A percentile compares a stretch with the other conserved stretches of the same genome.
Evolutionary conservation across 129 eudicot genomes (phyloP).

Genomic region (Escallonia herrerae): DNA sequence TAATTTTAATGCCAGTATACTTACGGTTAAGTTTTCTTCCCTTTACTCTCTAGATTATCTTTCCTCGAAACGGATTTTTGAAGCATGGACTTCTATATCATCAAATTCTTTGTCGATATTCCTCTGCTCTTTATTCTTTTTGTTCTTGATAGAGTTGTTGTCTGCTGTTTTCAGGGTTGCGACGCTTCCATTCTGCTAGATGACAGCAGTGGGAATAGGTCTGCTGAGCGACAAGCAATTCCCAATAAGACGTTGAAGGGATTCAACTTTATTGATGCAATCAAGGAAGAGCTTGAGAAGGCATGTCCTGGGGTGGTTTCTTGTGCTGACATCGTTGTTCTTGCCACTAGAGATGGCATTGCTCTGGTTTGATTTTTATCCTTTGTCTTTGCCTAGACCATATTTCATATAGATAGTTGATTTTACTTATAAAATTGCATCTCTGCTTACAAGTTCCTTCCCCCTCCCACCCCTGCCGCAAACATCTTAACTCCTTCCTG

Average conservation of each 20-base stretch:
- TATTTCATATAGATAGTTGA: no score
- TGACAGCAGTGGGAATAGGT: not conserved
- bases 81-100: not conserved
- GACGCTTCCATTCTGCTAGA: slow-evolving; percentile 22
- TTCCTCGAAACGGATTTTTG: not conserved
- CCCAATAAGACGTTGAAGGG: slow-evolving; percentile 17
- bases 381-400: no score
- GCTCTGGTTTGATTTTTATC: slow-evolving; percentile 25
- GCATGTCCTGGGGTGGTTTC: slow-evolving; percentile 30
- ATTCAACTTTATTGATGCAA: slow-evolving; percentile 13
- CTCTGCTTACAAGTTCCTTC: no score
- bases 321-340: slow-evolving; percentile 25
- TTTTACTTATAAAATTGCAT: no score
- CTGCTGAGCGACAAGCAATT: slow-evolving; percentile 5
- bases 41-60: not conserved
- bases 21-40: not conserved
- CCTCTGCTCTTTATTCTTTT: not conserved
- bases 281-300: slow-evolving; percentile 18
- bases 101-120: not conserved
- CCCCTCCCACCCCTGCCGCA: no score
- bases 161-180: slow-evolving; percentile 13
- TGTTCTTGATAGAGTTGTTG: not conserved
- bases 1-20: not conserved
- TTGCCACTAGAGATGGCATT: slow-evolving; percentile 20
- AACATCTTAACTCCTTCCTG: no score